Evolutionary conservation across 495 filamentous ascomycete genomes (phyloP).

Genomic region (Bacidia rubella): DNA sequence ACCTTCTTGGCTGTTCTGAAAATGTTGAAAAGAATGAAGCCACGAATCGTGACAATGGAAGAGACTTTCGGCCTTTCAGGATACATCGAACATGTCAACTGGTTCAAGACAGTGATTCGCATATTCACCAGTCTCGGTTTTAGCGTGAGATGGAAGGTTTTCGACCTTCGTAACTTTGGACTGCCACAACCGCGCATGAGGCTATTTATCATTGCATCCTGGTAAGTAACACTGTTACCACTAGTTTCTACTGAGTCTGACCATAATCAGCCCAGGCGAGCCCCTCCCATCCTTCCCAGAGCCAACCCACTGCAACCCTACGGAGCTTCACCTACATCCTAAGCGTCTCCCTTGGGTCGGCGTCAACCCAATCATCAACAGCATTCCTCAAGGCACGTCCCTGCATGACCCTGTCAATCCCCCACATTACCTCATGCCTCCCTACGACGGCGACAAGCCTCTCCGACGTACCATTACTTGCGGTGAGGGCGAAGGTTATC

Average conservation of each 20-base stretch:
- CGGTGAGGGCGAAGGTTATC: slow-evolving; percentile 50
- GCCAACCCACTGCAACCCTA: slow-evolving; percentile 42
- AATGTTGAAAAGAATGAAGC: slow-evolving; percentile 44
- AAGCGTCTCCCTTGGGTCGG: slow-evolving; percentile 23
- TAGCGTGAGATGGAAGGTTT: slow-evolving; percentile 47
- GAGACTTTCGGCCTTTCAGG: slow-evolving; percentile 57
- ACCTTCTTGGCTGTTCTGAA: slow-evolving; percentile 49
- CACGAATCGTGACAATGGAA: slow-evolving; percentile 68
- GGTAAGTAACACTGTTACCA: slow-evolving; percentile 34
- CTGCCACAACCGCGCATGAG: slow-evolving; percentile 46
- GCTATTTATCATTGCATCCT: slow-evolving; percentile 64
- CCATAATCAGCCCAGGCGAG: slow-evolving; percentile 49
- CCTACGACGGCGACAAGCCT: slow-evolving; percentile 34
- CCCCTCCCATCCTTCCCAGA: slow-evolving; percentile 51
- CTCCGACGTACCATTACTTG: slow-evolving; percentile 50
- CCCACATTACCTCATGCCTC: slow-evolving; percentile 12
- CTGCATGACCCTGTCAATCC: slow-evolving; percentile 34
- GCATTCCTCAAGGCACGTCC: slow-evolving; percentile 26
- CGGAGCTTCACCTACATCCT: slow-evolving; percentile 7
- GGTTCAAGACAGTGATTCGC: slow-evolving; percentile 45
- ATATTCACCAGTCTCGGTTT: slow-evolving; percentile 54
- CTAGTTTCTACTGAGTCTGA: neutral
- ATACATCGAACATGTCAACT: slow-evolving; percentile 36
- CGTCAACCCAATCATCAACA: slow-evolving; percentile 33
- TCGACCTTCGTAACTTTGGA: slow-evolving; percentile 44